phyloP scores from a whole-genome alignment of 371 early-diverging fungal species.

The Mortierella sp. region DNA sequence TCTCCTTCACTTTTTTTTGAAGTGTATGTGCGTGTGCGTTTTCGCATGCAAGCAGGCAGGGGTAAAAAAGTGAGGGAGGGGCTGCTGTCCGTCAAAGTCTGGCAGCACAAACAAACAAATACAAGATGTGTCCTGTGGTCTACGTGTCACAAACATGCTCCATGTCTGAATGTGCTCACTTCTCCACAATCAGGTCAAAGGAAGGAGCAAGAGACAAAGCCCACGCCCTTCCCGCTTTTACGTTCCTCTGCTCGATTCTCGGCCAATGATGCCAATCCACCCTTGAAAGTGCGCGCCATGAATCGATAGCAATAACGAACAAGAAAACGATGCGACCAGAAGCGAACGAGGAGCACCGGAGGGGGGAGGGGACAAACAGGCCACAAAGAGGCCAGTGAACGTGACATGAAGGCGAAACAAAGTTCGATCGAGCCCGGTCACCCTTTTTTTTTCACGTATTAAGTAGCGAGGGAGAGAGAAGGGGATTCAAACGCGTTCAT shows the following conservation, averaged over 20 bases:
- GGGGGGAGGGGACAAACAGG: not conserved
- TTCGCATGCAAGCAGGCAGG: not conserved
- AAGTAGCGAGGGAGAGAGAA: not conserved
- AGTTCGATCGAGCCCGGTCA: slow-evolving; percentile 4
- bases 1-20: not conserved
- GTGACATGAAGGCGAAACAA: not conserved
- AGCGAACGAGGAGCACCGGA: not conserved
- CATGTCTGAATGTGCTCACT: not conserved
- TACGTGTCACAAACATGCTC: not conserved
- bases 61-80: too few relatives aligned
- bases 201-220: not conserved
- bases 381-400: not conserved
- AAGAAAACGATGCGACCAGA: not conserved
- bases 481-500: not conserved
- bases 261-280: not conserved
- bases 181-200: not conserved
- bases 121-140: not conserved
- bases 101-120: not conserved
- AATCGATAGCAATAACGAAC: not conserved
- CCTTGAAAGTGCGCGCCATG: not conserved
- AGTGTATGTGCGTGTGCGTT: too few relatives aligned
- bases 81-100: not conserved
- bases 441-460: not conserved
- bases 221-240: not conserved
- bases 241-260: not conserved